Conservation (phyloP, 2,329 filamentous ascomycete genomes). For the Colletotrichum sp. region DNA sequence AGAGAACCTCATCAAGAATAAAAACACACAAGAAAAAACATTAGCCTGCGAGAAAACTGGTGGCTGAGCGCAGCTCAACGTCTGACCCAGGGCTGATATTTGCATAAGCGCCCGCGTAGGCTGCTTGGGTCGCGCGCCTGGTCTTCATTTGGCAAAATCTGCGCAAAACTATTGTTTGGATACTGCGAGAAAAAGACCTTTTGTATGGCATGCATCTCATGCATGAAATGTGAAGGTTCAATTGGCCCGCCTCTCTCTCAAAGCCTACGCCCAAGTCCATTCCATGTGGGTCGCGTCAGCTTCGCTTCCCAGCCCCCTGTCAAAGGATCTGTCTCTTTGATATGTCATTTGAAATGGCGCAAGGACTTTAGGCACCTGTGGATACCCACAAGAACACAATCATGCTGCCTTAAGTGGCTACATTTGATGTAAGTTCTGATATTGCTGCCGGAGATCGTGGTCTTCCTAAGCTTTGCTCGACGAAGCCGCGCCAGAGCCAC, state of each 20-base stretch:
- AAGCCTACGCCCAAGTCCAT: background rate
- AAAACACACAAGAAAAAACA: background rate
- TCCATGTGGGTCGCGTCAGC: background rate
- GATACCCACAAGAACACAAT: background rate
- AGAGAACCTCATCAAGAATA: background rate
- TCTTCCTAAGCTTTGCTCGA: background rate
- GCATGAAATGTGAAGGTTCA: background rate
- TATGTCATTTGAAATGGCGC: background rate
- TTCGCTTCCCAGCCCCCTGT: background rate
- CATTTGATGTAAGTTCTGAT: background rate
- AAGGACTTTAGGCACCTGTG: background rate
- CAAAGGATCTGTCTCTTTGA: background rate
- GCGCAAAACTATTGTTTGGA: background rate
- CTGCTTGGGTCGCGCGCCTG: background rate
- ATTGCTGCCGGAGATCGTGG: background rate
- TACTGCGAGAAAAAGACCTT: background rate
- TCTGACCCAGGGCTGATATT: background rate
- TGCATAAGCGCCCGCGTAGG: background rate
- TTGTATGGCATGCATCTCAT: background rate
- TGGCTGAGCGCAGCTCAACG: background rate
- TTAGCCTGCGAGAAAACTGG: background rate
- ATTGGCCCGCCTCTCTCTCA: background rate
- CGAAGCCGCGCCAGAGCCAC: background rate
- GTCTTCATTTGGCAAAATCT: background rate
- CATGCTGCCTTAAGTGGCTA: background rate